phyloP scores from a whole-genome alignment of 805 yeast species.

The Saccharomycopsis javanensis region DNA sequence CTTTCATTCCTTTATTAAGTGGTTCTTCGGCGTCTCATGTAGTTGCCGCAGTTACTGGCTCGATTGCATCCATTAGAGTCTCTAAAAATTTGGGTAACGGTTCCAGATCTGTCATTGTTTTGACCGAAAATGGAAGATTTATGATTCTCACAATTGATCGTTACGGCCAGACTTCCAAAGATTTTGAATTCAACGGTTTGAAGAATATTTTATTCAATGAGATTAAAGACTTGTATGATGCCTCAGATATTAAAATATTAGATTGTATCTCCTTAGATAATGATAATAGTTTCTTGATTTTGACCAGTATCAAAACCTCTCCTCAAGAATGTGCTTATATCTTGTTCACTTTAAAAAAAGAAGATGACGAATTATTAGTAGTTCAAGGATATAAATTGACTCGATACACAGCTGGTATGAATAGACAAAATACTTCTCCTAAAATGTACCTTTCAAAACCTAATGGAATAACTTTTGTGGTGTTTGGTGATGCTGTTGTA shows the following conservation, averaged over 20 bases:
- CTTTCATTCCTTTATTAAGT: conserved; percentile 21
- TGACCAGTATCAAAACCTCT: conserved; percentile 35
- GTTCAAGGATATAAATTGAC: conserved; percentile 60
- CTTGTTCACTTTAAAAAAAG: conserved; percentile 44
- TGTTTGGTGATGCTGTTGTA: conserved; percentile 51
- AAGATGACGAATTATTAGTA: conserved; percentile 41
- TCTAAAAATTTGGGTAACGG: conserved; percentile 46
- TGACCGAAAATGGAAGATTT: conserved; percentile 37
- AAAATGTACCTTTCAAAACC: conserved; percentile 48
- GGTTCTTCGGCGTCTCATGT: not conserved
- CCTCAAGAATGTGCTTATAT: conserved; percentile 33
- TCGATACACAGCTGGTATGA: conserved; percentile 29
- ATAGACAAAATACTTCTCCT: conserved; percentile 31
- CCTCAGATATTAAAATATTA: conserved; percentile 24
- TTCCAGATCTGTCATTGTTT: conserved; percentile 32
- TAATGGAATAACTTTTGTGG: conserved; percentile 48
- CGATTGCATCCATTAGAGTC: conserved; percentile 48
- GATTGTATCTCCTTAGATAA: conserved; percentile 7
- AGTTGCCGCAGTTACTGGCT: conserved; percentile 23
- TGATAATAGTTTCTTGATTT: conserved; percentile 33
- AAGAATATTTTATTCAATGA: conserved; percentile 30
- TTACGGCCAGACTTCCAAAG: conserved; percentile 32
- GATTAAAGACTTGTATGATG: conserved; percentile 40
- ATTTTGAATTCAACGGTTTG: conserved; percentile 29
- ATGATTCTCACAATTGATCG: conserved; percentile 41